phyloP scores from a whole-genome alignment of 2,329 filamentous ascomycete genomes.

The Tolypocladium album region DNA sequence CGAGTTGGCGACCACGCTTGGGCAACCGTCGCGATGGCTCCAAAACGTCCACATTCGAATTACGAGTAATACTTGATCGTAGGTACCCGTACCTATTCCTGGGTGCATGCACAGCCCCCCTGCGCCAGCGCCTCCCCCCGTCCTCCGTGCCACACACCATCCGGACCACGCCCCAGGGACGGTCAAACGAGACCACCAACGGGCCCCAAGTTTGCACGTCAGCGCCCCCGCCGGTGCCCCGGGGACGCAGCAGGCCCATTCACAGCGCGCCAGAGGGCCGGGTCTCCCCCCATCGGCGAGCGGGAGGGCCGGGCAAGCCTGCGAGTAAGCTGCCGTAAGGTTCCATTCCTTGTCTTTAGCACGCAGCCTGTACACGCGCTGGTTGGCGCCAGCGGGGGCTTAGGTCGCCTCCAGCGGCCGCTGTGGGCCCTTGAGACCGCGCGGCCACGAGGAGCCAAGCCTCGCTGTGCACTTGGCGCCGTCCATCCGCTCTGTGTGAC shows the following conservation, averaged over 20 bases:
- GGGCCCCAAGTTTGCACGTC: neutral
- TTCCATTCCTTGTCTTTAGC: too few species aligned
- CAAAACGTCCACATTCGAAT: too few species aligned
- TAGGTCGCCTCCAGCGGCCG: neutral
- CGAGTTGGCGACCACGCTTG: too few species aligned
- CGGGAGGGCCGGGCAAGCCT: too few species aligned
- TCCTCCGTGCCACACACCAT: neutral
- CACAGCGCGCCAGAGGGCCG: too few species aligned
- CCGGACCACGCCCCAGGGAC: neutral
- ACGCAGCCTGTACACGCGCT: too few species aligned
- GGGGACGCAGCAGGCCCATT: neutral
- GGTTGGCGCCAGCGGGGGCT: neutral
- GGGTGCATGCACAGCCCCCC: neutral
- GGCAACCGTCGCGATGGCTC: too few species aligned
- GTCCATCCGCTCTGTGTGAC: neutral
- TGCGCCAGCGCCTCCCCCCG: too few species aligned
- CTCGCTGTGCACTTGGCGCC: neutral
- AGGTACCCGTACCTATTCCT: neutral
- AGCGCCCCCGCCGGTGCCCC: neutral
- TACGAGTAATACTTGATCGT: too few species aligned
- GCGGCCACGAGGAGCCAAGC: slow-evolving; percentile 2
- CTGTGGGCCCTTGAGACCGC: neutral
- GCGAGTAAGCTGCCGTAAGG: too few species aligned
- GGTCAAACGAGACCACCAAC: neutral
- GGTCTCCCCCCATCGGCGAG: too few species aligned